phyloP scores from a whole-genome alignment of 2,329 filamentous ascomycete species.

The Passalora sequoiae region DNA sequence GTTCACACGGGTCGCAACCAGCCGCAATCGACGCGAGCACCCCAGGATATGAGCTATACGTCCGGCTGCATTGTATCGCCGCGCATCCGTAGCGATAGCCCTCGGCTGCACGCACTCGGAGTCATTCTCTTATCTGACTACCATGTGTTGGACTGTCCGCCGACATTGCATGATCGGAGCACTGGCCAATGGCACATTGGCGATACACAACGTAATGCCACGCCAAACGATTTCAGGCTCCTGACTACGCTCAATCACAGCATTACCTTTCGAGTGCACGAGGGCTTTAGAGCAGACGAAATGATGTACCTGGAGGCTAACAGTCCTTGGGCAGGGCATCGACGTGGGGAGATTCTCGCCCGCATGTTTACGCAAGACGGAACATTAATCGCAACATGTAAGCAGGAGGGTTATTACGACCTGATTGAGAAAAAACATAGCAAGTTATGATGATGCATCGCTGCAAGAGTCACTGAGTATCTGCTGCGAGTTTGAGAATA shows the following conservation, averaged over 20 bases:
- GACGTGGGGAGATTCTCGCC: slow-evolving; percentile 65
- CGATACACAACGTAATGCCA: slow-evolving; percentile 6
- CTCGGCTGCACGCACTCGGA: slow-evolving; percentile 10
- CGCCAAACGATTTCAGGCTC: slow-evolving; percentile 5
- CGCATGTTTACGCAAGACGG: slow-evolving; percentile 64
- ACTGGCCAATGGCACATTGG: slow-evolving; percentile 10
- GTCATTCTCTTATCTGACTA: slow-evolving; percentile 18
- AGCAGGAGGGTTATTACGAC: slow-evolving; percentile 57
- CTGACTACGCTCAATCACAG: slow-evolving; percentile 48
- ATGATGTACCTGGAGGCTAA: slow-evolving; percentile 74
- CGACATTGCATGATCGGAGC: slow-evolving; percentile 8
- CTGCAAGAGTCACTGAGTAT: neutral
- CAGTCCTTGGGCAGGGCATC: slow-evolving; percentile 69
- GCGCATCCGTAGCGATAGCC: neutral
- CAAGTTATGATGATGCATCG: slow-evolving; percentile 5
- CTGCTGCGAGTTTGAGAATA: too few species aligned
- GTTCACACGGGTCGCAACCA: neutral
- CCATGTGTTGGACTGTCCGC: slow-evolving; percentile 17
- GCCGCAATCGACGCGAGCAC: neutral
- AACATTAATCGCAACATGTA: slow-evolving; percentile 66
- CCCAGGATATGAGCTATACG: slow-evolving; percentile 12
- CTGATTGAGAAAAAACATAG: slow-evolving; percentile 10
- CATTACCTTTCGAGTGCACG: slow-evolving; percentile 46
- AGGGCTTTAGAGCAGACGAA: slow-evolving; percentile 47
- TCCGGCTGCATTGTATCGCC: slow-evolving; percentile 11